Evolutionary conservation across 768 basidiomycete genomes (phyloP).

Genomic region (Trichaptum fuscoviolaceum): DNA sequence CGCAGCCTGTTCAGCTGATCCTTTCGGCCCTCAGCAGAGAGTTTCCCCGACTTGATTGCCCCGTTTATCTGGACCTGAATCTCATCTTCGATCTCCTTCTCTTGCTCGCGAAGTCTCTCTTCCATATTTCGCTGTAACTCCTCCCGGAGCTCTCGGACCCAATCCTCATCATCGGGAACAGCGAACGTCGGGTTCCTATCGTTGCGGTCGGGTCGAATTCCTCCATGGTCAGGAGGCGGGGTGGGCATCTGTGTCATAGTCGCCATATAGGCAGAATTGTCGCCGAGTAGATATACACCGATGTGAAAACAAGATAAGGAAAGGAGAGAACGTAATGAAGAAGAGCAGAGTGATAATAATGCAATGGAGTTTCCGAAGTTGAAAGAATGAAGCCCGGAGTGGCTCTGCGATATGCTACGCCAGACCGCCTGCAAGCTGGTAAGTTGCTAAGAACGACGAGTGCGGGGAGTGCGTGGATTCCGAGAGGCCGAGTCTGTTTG

Average conservation of each 20-base stretch:
- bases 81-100: constrained; percentile 60
- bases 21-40: constrained; percentile 29
- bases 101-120: constrained; percentile 40
- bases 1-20: constrained; percentile 34
- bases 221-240: constrained; percentile 11
- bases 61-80: constrained; percentile 51
- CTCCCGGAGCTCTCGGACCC: constrained; percentile 18
- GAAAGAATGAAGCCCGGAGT: constrained; percentile 41
- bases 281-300: constrained; percentile 11
- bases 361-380: constrained; percentile 41
- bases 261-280: constrained; percentile 18
- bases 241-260: constrained; percentile 19
- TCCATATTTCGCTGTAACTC: constrained; percentile 57
- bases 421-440: not conserved
- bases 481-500: constrained; percentile 29
- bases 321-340: constrained; percentile 18
- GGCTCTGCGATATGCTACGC: constrained; percentile 28
- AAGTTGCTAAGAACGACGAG: constrained; percentile 39
- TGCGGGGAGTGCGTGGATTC: constrained; percentile 37
- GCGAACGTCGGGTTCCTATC: not conserved
- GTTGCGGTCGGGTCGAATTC: not conserved
- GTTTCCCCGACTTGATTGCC: constrained; percentile 38
- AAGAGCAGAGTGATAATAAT: constrained; percentile 35
- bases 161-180: not conserved
- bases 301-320: constrained; percentile 13